Evolutionary conservation across 2,329 filamentous ascomycete species (phyloP).

Genomic region (Malbranchea zuffiana): DNA sequence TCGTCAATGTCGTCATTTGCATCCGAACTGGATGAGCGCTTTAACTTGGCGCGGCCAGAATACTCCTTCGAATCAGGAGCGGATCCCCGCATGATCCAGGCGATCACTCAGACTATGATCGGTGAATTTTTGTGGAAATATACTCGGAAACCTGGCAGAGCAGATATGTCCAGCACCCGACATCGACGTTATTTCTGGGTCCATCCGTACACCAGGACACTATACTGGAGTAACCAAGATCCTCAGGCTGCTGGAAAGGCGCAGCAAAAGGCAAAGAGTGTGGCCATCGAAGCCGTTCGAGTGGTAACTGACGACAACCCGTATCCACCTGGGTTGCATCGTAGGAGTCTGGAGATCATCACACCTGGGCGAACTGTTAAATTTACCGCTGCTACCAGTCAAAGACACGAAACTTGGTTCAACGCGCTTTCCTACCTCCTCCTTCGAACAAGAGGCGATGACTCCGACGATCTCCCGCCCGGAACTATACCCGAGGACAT

Average conservation of each 20-base stretch:
- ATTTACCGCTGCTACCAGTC: slow-evolving; percentile 86
- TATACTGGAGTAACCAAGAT: slow-evolving; percentile 94
- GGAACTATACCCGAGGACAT: slow-evolving; percentile 53
- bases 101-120: slow-evolving; percentile 99
- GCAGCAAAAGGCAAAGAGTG: slow-evolving; percentile 75
- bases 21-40: slow-evolving; percentile 83
- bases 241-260: slow-evolving; percentile 66
- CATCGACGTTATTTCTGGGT: slow-evolving; percentile 98
- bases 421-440: slow-evolving; percentile 91
- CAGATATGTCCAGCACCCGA: slow-evolving; percentile 70
- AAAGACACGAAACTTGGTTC: slow-evolving; percentile 97
- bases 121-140: slow-evolving; percentile 99
- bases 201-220: slow-evolving; percentile 86
- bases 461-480: slow-evolving; percentile 42
- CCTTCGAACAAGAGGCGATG: slow-evolving; percentile 54
- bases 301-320: slow-evolving; percentile 92
- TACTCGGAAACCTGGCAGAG: slow-evolving; percentile 84
- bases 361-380: slow-evolving; percentile 82
- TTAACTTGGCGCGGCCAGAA: slow-evolving; percentile 58
- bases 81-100: slow-evolving; percentile 96
- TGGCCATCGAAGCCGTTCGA: slow-evolving; percentile 82
- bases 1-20: slow-evolving; percentile 93
- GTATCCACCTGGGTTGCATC: slow-evolving; percentile 84
- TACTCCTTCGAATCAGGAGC: slow-evolving; percentile 59
- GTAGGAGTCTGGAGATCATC: slow-evolving; percentile 82